A percentile compares a stretch with the other conserved stretches of the same genome.
Conservation (phyloP, 1,139 yeast genomes). For the Geotrichum australiense region DNA sequence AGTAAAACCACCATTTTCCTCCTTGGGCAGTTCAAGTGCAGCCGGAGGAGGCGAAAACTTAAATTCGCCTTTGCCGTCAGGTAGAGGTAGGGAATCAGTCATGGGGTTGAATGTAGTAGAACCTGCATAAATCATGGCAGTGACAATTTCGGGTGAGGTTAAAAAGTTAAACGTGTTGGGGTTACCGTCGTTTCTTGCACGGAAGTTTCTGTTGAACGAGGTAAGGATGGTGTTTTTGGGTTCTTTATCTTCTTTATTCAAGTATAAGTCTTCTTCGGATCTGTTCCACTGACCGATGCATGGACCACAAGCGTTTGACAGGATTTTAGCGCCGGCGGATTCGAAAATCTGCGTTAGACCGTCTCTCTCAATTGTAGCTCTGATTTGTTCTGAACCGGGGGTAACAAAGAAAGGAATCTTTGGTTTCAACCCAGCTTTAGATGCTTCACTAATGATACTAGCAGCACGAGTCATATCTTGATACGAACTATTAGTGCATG, state of each 20-base stretch:
- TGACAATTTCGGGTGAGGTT: constrained; percentile 94
- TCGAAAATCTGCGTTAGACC: constrained; percentile 76
- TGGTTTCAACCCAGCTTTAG: constrained; percentile 78
- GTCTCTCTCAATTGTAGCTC: constrained; percentile 95
- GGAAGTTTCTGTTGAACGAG: constrained; percentile 92
- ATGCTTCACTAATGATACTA: constrained; percentile 79
- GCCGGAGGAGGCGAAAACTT: constrained; percentile 63
- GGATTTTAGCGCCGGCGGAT: constrained; percentile 78
- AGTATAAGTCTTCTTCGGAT: constrained; percentile 26
- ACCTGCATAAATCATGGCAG: constrained; percentile 94
- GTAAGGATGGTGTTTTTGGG: constrained; percentile 60
- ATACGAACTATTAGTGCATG: constrained; percentile 96
- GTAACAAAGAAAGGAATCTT: constrained; percentile 89
- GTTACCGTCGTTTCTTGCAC: constrained; percentile 96
- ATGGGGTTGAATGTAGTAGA: constrained; percentile 83
- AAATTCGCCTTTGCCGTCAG: constrained; percentile 63
- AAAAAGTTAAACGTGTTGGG: constrained; percentile 94
- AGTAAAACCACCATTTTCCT: constrained; percentile 53
- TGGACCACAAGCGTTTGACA: constrained; percentile 98
- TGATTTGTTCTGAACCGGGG: constrained; percentile 97
- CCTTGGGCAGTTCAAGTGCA: constrained; percentile 63
- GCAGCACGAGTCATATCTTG: constrained; percentile 97
- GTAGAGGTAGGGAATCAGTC: constrained; percentile 61
- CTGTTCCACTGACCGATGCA: constrained; percentile 99
- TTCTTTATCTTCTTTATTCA: constrained; percentile 21